phyloP scores from a whole-genome alignment of 2,329 filamentous ascomycete genomes.

The Annulohypoxylon truncatum region DNA sequence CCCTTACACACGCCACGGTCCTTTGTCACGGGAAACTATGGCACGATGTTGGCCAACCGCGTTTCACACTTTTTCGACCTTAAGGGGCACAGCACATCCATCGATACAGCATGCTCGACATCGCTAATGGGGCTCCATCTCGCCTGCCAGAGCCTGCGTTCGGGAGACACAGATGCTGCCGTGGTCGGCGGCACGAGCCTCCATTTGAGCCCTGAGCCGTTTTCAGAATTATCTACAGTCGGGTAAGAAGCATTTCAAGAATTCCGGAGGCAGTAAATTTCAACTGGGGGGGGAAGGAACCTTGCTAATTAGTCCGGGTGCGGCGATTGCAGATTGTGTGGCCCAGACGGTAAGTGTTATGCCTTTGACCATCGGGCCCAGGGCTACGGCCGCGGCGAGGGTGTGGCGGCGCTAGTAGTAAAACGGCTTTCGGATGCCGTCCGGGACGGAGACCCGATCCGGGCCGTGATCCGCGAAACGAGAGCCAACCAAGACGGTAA shows the following conservation, averaged over 20 bases:
- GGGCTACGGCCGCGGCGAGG: neutral
- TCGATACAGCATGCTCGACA: slow-evolving; percentile 39
- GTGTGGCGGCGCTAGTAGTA: neutral
- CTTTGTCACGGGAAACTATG: neutral
- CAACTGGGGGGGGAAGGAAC: too few relatives aligned
- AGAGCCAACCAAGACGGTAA: slow-evolving; percentile 13
- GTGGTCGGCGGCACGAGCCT: too few relatives aligned
- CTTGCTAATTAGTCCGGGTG: too few relatives aligned
- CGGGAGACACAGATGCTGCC: too few relatives aligned
- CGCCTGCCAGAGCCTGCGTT: slow-evolving; percentile 38
- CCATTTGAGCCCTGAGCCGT: too few relatives aligned
- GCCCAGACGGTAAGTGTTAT: slow-evolving; percentile 12
- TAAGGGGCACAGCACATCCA: slow-evolving; percentile 27
- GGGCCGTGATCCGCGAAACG: neutral
- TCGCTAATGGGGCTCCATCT: slow-evolving; percentile 31
- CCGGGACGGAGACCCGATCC: neutral
- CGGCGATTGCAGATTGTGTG: too few relatives aligned
- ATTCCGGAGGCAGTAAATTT: neutral
- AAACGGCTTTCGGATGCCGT: neutral
- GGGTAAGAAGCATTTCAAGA: neutral
- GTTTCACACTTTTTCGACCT: slow-evolving; percentile 36
- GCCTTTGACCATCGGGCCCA: neutral
- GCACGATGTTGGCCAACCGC: slow-evolving; percentile 29
- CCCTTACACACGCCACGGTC: neutral
- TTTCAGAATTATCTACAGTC: slow-evolving; percentile 11